Conservation (phyloP, 148 eudicot genomes). For the Rhododendron ferrugineum region DNA sequence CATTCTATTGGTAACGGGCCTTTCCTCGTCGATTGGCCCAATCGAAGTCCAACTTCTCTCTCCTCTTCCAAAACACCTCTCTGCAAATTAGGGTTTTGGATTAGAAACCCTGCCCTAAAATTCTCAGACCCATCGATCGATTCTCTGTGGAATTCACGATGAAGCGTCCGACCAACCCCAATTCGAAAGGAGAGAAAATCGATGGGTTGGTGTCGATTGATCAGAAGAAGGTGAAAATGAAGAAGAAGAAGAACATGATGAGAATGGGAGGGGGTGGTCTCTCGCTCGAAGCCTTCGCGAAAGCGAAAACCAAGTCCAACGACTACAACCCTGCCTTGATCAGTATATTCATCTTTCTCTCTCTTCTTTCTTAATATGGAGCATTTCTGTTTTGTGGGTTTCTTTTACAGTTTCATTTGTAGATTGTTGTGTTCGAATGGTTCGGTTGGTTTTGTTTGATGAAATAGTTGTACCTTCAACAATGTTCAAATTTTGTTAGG, state of each 20-base stretch:
- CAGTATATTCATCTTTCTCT: conserved; percentile 33
- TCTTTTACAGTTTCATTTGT: neutral
- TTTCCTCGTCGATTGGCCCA: neutral
- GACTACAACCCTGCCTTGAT: conserved; percentile 66
- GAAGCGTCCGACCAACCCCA: conserved; percentile 13
- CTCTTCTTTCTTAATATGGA: neutral
- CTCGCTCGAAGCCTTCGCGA: conserved; percentile 74
- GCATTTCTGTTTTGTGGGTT: neutral
- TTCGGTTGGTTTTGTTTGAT: neutral
- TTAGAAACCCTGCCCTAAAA: neutral
- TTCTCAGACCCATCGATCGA: neutral
- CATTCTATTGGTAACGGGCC: neutral
- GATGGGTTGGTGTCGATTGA: conserved; percentile 15
- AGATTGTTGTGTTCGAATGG: neutral
- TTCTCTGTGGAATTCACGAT: neutral
- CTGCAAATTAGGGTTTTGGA: conserved; percentile 10
- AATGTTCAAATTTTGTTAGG: neutral
- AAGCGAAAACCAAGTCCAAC: conserved; percentile 49
- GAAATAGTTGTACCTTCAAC: neutral
- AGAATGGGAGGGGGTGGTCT: conserved; percentile 69
- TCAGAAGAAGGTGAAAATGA: conserved; percentile 24
- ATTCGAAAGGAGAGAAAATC: conserved; percentile 14
- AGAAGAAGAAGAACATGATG: conserved; percentile 43
- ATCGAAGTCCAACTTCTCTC: neutral
- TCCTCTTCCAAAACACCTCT: neutral